These are phyloP conservation scores for Penicillium nordicum DNA, from an alignment of 2,329 filamentous ascomycete species.

Conservation along the genomic window DNA sequence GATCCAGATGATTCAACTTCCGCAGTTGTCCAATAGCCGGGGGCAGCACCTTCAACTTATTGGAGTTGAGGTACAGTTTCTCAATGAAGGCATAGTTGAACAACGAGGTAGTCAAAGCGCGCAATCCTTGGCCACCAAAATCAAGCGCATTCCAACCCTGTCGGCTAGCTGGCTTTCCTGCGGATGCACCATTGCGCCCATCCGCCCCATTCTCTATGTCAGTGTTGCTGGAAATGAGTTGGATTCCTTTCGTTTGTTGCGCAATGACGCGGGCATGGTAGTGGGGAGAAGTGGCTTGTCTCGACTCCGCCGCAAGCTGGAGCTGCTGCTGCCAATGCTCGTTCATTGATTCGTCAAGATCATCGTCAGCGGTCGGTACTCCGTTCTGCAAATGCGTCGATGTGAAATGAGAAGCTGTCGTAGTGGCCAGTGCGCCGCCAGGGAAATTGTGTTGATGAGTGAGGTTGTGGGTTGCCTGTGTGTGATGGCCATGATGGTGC, in stretches of 20 bases:
- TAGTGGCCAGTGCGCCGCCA: conserved; percentile 44
- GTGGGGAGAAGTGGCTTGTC: conserved; percentile 65
- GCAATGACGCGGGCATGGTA: conserved; percentile 59
- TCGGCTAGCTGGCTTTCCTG: conserved; percentile 54
- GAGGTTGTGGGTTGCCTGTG: conserved; percentile 42
- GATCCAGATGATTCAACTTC: conserved; percentile 76
- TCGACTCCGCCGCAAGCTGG: conserved; percentile 70
- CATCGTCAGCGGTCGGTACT: conserved; percentile 54
- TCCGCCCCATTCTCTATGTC: conserved; percentile 51
- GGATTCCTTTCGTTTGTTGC: conserved; percentile 47
- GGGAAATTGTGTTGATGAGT: conserved; percentile 52
- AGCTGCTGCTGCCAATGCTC: conserved; percentile 88
- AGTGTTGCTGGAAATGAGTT: conserved; percentile 47
- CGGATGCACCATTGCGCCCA: conserved; percentile 63
- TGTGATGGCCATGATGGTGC: conserved; percentile 44
- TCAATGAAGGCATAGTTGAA: conserved; percentile 88
- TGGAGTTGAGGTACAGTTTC: conserved; percentile 90
- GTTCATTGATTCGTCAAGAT: conserved; percentile 56
- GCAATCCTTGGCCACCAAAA: conserved; percentile 90
- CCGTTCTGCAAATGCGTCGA: conserved; percentile 59
- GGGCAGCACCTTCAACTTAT: conserved; percentile 79
- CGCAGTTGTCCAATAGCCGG: conserved; percentile 77
- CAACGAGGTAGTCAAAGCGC: conserved; percentile 72
- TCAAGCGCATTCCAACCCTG: conserved; percentile 93
- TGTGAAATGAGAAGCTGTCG: conserved; percentile 56